These are phyloP conservation scores for Fusarium protoensiforme DNA, from an alignment of 2,329 filamentous ascomycete genomes.

Conservation along the genomic window DNA sequence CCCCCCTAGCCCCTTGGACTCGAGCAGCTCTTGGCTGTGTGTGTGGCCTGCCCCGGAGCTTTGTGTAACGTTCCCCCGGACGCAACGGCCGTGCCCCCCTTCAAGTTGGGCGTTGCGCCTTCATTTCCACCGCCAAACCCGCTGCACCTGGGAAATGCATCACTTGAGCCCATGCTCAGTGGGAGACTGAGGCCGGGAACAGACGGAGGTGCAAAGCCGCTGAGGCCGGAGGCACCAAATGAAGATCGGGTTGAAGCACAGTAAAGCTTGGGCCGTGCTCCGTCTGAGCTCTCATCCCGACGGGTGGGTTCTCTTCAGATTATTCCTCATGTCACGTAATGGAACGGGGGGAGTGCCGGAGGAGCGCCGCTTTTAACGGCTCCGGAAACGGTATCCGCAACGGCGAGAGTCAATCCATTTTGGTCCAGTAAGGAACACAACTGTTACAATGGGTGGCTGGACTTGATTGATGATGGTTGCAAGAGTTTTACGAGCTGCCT, in stretches of 20 bases:
- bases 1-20: not conserved
- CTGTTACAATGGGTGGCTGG: not conserved
- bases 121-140: not conserved
- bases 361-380: conserved; percentile 12
- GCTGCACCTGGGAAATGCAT: not conserved
- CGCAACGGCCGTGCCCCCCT: not conserved
- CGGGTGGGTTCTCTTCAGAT: conserved; percentile 3
- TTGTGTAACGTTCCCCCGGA: conserved; percentile 6
- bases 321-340: conserved; percentile 12
- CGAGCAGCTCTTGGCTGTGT: not conserved
- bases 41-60: conserved; percentile 8
- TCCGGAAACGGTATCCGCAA: conserved; percentile 1
- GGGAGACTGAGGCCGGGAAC: not conserved
- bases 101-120: not conserved
- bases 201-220: not conserved
- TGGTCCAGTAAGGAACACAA: not conserved
- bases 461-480: not conserved
- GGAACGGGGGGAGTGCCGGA: not conserved
- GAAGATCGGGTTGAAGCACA: not conserved
- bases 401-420: not conserved
- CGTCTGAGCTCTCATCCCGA: conserved; percentile 1
- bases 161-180: not conserved
- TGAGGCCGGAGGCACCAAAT: not conserved
- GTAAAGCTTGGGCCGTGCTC: not conserved
- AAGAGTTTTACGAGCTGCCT: not conserved